Base-by-base conservation (phyloP, 2,329 filamentous ascomycete genomes). In the Alternaria infectoria region DNA sequence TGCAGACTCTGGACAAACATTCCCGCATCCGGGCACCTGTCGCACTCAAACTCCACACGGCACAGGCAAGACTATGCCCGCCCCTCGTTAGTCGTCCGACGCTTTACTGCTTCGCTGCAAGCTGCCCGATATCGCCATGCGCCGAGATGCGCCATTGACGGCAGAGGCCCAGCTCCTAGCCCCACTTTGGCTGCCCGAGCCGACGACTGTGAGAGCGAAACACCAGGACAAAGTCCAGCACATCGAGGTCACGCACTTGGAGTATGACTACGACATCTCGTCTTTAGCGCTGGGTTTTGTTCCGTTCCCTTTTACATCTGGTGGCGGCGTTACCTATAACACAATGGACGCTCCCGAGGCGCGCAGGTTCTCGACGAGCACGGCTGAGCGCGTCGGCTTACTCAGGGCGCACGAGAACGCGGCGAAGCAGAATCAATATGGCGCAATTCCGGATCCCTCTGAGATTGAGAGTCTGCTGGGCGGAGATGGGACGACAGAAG, bases 301-400 rank as follows among this genome's bases (percentile, higher is more conserved):
- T 50, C 71, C 71, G 5, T 71, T 67, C 26, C 71, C 72, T 3
- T 71, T 70, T 44, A 70, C 63, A 46, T 64, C 57, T 28, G 71
- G 71, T 25, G 71, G 71, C 32, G 64, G 62, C 21, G 57, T 64
- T 36, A 63, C 52, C 30, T 70, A 63, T 47, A 66, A 57, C 55
- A 68, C 70, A 32, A 79, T 79, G 77, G 77, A 78, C 55, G 69
- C 73, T 15, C 66, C 64, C 17, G 76, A 73, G 19, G 72, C 75
- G 21, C 70, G 76, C 40, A 68, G 76, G 23, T 79, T 79, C 51
- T 77, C 74, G 2, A 65, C 69, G 13, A 72, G 66, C 43, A 74
- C 72, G 15, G 71, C 73, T 50, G 71, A 74, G 62, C 66, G 71
- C 57, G 68, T 70, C 30, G 70, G 70, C 23, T 65, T 79, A 30